Evolutionary conservation across 2,329 filamentous ascomycete species (phyloP).

Genomic region (Xylariales sp.): DNA sequence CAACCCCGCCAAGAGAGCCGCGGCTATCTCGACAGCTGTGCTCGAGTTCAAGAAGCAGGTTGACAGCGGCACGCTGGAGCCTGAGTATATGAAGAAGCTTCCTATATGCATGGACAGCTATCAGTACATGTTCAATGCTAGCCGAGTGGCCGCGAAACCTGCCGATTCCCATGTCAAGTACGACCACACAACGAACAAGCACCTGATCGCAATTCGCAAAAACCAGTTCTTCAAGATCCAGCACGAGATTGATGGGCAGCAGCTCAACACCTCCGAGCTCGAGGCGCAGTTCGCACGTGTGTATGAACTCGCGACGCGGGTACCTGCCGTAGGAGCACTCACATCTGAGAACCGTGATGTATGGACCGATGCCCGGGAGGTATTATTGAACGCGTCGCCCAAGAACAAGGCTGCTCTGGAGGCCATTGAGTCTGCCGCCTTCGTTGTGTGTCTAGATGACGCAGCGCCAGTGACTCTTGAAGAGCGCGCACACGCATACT

Average conservation of each 20-base stretch:
- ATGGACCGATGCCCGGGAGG: slow-evolving; percentile 79
- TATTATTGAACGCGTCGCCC: slow-evolving; percentile 70
- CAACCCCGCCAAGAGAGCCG: slow-evolving; percentile 87
- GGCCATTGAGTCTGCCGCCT: slow-evolving; percentile 82
- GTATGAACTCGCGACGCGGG: slow-evolving; percentile 69
- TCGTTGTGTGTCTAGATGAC: slow-evolving; percentile 90
- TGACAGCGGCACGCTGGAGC: slow-evolving; percentile 76
- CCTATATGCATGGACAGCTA: slow-evolving; percentile 99
- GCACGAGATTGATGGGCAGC: slow-evolving; percentile 75
- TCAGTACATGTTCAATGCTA: slow-evolving; percentile 98
- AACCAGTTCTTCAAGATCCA: slow-evolving; percentile 95
- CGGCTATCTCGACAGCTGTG: slow-evolving; percentile 78
- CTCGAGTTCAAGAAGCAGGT: slow-evolving; percentile 95
- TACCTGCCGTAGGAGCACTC: slow-evolving; percentile 73
- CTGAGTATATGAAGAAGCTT: slow-evolving; percentile 97
- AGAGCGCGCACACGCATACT: slow-evolving; percentile 93
- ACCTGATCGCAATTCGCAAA: slow-evolving; percentile 87
- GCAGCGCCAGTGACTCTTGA: slow-evolving; percentile 87
- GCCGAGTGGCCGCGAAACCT: slow-evolving; percentile 76
- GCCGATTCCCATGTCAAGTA: slow-evolving; percentile 83
- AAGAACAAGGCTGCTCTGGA: slow-evolving; percentile 74
- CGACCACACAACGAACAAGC: slow-evolving; percentile 67
- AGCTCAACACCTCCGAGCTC: slow-evolving; percentile 83
- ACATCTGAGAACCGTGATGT: slow-evolving; percentile 91
- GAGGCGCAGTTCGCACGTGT: slow-evolving; percentile 84